phyloP scores from a whole-genome alignment of 2,329 filamentous ascomycete genomes.

The Cercospora canescens region DNA sequence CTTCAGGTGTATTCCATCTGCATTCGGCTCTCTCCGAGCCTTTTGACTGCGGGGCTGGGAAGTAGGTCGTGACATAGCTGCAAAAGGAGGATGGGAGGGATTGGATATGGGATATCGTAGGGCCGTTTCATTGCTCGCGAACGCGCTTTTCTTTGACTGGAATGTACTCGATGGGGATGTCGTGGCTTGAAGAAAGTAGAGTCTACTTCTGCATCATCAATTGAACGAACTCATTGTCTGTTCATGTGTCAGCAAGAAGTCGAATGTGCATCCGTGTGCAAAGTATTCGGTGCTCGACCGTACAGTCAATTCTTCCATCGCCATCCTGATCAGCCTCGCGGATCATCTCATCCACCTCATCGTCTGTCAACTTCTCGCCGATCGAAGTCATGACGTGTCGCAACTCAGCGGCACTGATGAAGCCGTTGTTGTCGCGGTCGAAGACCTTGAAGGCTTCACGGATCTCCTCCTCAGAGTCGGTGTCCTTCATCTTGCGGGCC shows the following conservation, averaged over 20 bases:
- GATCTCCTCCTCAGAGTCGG: conserved; percentile 65
- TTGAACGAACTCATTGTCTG: conserved; percentile 59
- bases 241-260: conserved; percentile 3
- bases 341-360: conserved; percentile 67
- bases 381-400: conserved; percentile 64
- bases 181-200: not conserved
- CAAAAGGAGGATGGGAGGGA: not conserved
- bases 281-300: conserved; percentile 29
- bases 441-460: conserved; percentile 67
- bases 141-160: not conserved
- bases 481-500: conserved; percentile 62
- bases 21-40: not conserved
- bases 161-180: conserved; percentile 2
- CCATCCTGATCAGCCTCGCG: conserved; percentile 65
- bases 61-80: not conserved
- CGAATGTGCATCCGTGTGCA: not conserved
- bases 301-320: conserved; percentile 65
- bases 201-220: conserved; percentile 58
- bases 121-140: not conserved
- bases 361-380: conserved; percentile 64
- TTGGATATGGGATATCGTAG: not conserved
- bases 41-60: not conserved
- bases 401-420: conserved; percentile 64
- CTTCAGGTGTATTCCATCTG: not conserved
- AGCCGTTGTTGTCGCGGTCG: conserved; percentile 65